A percentile compares a stretch with the other conserved stretches of the same genome.
Conservation (phyloP, 352 stramenopile species). For the Phytophthora chlamydospora region DNA sequence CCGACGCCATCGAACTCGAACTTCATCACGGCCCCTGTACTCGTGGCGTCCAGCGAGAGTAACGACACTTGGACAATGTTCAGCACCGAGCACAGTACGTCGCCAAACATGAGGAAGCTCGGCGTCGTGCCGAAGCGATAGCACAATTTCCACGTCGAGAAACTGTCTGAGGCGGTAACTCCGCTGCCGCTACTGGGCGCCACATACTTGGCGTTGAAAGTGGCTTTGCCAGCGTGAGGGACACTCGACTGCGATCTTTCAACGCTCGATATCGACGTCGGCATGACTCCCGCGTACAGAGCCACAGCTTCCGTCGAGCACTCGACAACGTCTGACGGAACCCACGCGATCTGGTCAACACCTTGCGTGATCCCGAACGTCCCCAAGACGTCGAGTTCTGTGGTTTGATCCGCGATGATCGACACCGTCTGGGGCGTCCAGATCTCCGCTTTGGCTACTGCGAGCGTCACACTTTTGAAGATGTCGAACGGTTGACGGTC, state of each 20-base stretch:
- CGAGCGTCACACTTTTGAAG: slow-evolving; percentile 41
- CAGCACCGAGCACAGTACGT: slow-evolving; percentile 62
- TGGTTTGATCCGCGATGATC: slow-evolving; percentile 58
- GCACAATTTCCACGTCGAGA: slow-evolving; percentile 73
- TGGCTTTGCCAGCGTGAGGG: slow-evolving; percentile 42
- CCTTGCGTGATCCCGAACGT: slow-evolving; percentile 71
- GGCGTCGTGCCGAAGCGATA: slow-evolving; percentile 67
- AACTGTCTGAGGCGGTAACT: slow-evolving; percentile 12
- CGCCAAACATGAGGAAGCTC: slow-evolving; percentile 62
- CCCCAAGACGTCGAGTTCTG: slow-evolving; percentile 43
- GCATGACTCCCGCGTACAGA: slow-evolving; percentile 48
- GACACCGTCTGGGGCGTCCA: slow-evolving; percentile 53
- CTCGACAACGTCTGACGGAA: slow-evolving; percentile 48
- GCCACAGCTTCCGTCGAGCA: slow-evolving; percentile 42
- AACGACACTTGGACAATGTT: slow-evolving; percentile 57
- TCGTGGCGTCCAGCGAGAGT: slow-evolving; percentile 36
- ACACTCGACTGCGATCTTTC: slow-evolving; percentile 36
- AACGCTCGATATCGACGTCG: slow-evolving; percentile 38
- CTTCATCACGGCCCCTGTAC: slow-evolving; percentile 47
- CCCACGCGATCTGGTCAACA: slow-evolving; percentile 65
- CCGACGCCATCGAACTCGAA: slow-evolving; percentile 68
- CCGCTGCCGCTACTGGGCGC: slow-evolving; percentile 22
- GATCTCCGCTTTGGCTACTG: slow-evolving; percentile 53
- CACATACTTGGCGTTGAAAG: slow-evolving; percentile 49
- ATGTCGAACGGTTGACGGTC: slow-evolving; percentile 60